Conservation (phyloP, 129 eudicot species). For the Helichrysum umbraculigerum region DNA sequence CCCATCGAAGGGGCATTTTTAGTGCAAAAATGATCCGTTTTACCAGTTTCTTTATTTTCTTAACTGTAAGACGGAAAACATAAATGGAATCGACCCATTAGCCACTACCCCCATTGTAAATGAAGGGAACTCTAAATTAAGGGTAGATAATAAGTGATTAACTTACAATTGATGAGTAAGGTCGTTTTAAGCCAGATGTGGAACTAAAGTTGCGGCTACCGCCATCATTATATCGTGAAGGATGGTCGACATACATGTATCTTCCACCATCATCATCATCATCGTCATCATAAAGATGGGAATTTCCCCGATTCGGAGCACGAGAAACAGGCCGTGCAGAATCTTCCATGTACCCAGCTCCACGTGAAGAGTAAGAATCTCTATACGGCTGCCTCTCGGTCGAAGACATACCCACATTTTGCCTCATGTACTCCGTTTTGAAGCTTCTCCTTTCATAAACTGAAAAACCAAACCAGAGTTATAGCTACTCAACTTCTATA, state of each 20-base stretch:
- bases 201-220: slow-evolving; percentile 37
- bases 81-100: neutral
- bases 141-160: slow-evolving; percentile 3
- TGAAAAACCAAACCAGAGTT: slow-evolving; percentile 19
- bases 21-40: neutral
- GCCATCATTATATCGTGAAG: slow-evolving; percentile 40
- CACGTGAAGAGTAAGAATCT: slow-evolving; percentile 46
- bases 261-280: slow-evolving; percentile 46
- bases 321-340: slow-evolving; percentile 39
- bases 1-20: neutral
- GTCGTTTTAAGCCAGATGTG: slow-evolving; percentile 37
- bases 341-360: slow-evolving; percentile 38
- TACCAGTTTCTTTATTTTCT: neutral
- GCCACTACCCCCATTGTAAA: neutral
- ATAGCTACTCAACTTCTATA: neutral
- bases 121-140: neutral
- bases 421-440: slow-evolving; percentile 34
- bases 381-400: slow-evolving; percentile 33
- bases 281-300: slow-evolving; percentile 37
- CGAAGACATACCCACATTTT: slow-evolving; percentile 33
- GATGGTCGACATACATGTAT: slow-evolving; percentile 38
- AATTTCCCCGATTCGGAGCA: slow-evolving; percentile 25
- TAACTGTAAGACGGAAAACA: neutral
- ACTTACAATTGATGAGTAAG: slow-evolving; percentile 46
- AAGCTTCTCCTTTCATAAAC: slow-evolving; percentile 42